These are phyloP conservation scores for Passalora sequoiae DNA, from an alignment of 2,329 filamentous ascomycete species.

Conservation along the genomic window DNA sequence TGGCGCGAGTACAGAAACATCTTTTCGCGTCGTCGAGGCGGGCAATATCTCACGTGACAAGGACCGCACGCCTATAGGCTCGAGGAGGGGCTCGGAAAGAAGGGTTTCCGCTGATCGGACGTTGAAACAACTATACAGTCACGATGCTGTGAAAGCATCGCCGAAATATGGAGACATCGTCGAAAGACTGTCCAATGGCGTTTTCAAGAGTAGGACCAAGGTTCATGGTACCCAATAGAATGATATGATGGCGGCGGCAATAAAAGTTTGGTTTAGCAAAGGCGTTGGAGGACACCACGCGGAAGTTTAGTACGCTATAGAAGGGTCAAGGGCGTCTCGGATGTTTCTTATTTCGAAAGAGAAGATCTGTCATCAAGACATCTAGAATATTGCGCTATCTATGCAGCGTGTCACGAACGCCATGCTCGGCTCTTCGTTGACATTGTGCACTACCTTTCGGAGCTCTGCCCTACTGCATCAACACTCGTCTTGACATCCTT, in stretches of 20 bases:
- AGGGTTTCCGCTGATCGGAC: conserved; percentile 20
- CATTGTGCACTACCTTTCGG: background rate
- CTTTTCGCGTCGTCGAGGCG: conserved; percentile 29
- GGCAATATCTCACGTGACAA: conserved; percentile 27
- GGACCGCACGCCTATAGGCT: conserved; percentile 4
- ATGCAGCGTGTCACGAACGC: background rate
- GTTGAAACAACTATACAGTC: conserved; percentile 33
- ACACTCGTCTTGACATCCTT: conserved; percentile 12
- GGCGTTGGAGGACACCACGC: conserved; percentile 6
- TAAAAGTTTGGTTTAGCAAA: conserved; percentile 3
- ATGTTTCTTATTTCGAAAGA: background rate
- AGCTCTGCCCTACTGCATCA: conserved; percentile 13
- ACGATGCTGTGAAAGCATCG: conserved; percentile 32
- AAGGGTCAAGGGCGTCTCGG: background rate
- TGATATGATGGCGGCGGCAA: background rate
- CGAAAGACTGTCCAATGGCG: background rate
- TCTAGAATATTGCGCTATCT: background rate
- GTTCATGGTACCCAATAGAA: background rate
- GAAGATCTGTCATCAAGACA: background rate
- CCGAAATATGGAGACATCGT: conserved; percentile 12
- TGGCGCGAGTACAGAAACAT: conserved; percentile 30
- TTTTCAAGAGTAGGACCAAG: background rate
- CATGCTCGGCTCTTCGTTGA: background rate
- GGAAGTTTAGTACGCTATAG: conserved; percentile 14
- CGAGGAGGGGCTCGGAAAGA: conserved; percentile 4